Evolutionary conservation across 139 green algal genomes (phyloP).

Genomic region (Tetraselmis striata): DNA sequence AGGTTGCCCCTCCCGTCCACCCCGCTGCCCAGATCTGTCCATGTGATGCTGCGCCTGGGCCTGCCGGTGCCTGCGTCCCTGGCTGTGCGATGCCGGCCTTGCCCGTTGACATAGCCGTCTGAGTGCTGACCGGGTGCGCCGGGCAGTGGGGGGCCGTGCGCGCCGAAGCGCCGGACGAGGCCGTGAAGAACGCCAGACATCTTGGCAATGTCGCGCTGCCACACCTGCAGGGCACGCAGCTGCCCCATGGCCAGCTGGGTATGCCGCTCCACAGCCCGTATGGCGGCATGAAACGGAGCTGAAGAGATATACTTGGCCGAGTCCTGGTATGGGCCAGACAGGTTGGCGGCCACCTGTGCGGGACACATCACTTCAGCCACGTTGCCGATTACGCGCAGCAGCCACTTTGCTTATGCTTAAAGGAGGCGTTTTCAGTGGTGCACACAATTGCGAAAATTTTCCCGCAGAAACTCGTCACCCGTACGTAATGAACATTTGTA

Average conservation of each 20-base stretch:
- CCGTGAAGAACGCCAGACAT: background rate
- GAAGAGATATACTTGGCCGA: too few species aligned
- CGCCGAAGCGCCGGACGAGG: background rate
- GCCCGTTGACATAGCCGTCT: too few species aligned
- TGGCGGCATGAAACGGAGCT: too few species aligned
- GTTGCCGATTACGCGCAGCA: background rate
- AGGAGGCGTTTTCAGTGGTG: too few species aligned
- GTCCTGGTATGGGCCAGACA: too few species aligned
- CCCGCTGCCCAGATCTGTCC: background rate
- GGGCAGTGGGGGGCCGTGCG: too few species aligned
- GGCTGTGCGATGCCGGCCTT: too few species aligned
- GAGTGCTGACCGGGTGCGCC: background rate
- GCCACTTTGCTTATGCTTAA: too few species aligned
- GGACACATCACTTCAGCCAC: background rate
- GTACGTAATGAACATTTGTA: too few species aligned
- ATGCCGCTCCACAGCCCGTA: background rate
- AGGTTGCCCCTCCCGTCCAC: background rate
- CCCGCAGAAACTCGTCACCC: too few species aligned
- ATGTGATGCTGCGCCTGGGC: background rate
- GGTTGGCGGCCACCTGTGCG: background rate
- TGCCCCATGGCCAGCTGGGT: background rate
- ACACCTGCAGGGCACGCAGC: background rate
- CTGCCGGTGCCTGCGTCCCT: too few species aligned
- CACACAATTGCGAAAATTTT: background rate
- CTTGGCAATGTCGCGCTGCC: background rate